Evolutionary conservation across 345 rosid species (phyloP), one percentile per base, ranked within the genome.

Genomic region (Luvunga scandens): DNA sequence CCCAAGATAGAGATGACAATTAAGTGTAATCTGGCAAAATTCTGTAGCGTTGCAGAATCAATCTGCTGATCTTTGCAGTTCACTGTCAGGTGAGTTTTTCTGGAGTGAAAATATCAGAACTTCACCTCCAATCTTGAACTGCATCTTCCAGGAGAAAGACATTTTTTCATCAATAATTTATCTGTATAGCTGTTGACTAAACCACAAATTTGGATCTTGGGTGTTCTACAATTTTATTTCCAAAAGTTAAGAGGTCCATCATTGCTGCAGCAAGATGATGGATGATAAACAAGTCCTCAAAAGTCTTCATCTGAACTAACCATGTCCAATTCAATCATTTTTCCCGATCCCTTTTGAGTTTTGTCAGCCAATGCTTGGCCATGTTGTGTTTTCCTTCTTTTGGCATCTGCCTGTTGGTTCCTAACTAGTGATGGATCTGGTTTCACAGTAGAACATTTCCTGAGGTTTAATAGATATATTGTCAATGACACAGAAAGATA

Each of bases 291-390:
- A n/a, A 66, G 59, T 16, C 31, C 78, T 84, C 80, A 87, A 21
- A 72, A 27, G 59, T 91, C 98, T 65, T 93, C 95, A 34, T 92
- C 98, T 7, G 96, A 95, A 83, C 88, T 88, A 84, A 85, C 80
- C 56, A 85, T 72, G 60, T 92, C 90, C 27, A 94, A 72, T 81
- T 90, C 91, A 80, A 95, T 94, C 93, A 88, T 84, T 82, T 87
- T 91, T 65, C 70, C 89, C n/a, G 65, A 45, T 71, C 85, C 77
- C 16, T 36, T 85, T 77, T 66, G 79, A 66, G 76, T 27, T 42
- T 72, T 75, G 38, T 79, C 89, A 39, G 73, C 81, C 12, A 56
- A 75, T 76, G 74, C 28, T 74, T 75, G 80, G 62, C 71, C 82
- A 4, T 38, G 75, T 4, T 82, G 85, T 66, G 71, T 69, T 89